Conservation (phyloP, 495 filamentous ascomycete species). For the Aspergillus sclerotioniger region DNA sequence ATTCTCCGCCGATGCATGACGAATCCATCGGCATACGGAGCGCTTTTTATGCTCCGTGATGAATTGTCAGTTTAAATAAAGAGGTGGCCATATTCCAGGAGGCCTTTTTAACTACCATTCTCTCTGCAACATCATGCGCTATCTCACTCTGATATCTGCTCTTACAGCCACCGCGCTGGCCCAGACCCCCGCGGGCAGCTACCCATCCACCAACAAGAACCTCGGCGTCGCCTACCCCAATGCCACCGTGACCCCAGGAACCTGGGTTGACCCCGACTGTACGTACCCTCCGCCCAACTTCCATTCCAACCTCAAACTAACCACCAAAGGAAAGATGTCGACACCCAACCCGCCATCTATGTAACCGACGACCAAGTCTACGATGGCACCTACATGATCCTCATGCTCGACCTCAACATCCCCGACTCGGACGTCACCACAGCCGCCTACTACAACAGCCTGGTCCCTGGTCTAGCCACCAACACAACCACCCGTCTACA, state of each 20-base stretch:
- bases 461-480: background rate
- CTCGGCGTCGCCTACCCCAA: background rate
- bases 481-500: background rate
- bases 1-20: too few relatives aligned
- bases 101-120: too few relatives aligned
- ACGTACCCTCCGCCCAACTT: background rate
- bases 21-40: too few relatives aligned
- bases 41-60: too few relatives aligned
- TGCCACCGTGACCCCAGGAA: background rate
- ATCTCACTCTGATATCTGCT: background rate
- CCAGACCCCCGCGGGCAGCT: background rate
- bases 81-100: too few relatives aligned
- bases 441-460: background rate
- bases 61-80: too few relatives aligned
- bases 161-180: background rate
- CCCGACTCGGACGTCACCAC: slow-evolving; percentile 2
- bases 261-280: background rate
- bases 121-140: background rate
- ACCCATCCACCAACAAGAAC: background rate
- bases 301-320: too few relatives aligned
- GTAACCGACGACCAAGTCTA: background rate
- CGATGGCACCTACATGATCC: background rate
- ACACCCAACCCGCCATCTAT: background rate
- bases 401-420: slow-evolving; percentile 1
- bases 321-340: background rate